Evolutionary conservation across 2,329 filamentous ascomycete species (phyloP), one percentile per base, ranked within the genome.

Genomic region (Botryotinia convoluta): DNA sequence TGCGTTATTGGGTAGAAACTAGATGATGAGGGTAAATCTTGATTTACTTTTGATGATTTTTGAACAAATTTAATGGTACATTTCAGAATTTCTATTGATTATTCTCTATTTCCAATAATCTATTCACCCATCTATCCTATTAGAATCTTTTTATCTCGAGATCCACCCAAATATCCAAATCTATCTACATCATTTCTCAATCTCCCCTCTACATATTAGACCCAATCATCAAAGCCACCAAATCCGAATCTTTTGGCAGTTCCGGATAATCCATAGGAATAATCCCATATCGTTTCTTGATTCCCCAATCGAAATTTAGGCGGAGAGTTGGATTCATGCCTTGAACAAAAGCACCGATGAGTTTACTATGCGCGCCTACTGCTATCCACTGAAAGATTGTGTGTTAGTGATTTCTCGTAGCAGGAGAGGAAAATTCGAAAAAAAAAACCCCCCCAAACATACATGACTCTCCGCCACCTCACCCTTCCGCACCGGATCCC

Each of bases 311-410:
- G 42, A 80, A 84, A 8, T 78, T 80, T 51, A 64, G 69, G n/a
- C 80, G 77, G 8, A 84, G 78, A 12, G 81, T 76, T 4, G 80
- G 78, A 74, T 86, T 86, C 77, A 86, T 84, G 29, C 84, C 84
- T 29, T 80, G 78, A 45, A 84, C 82, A 82, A 84, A 86, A 51
- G 79, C 78, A 44, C 81, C 81, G 32, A 80, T 78, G 68, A 84
- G 82, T 54, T 78, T 77, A 75, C 81, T 83, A 76, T 83, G 84
- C 1, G 82, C 84, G 10, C 84, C 84, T 2, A 85, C 79, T 0
- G 84, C 84, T 57, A 86, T 82, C 78, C 83, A 84, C 68, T 71
- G 3, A 1, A 4, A 10, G 32, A 26, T 12, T 22, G 4, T 1
- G n/a, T 1, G 4, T 69, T 59, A 44, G 48, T 12, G 7, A 7